phyloP scores from a whole-genome alignment of 176 grass and related monocot species.

The Thinopyrum elongatum region DNA sequence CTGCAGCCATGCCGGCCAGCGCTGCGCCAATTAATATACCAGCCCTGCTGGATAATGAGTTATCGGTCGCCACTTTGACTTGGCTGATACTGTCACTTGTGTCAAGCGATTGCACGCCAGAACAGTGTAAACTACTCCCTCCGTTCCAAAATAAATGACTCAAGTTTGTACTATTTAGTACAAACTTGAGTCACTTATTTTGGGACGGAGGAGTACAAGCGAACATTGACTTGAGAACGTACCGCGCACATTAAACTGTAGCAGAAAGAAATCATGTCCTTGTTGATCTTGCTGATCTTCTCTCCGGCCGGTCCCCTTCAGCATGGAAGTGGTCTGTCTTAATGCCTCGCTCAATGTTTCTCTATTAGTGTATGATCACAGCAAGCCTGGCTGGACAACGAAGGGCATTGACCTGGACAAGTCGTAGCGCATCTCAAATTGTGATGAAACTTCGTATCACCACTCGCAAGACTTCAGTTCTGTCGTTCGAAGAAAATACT shows the following conservation, averaged over 20 bases:
- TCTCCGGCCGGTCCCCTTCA: not conserved
- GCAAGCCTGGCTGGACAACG: not conserved
- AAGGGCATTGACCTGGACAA: conserved; percentile 2
- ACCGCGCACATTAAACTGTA: not conserved
- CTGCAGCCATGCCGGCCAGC: not conserved
- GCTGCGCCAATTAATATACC: not conserved
- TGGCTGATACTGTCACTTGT: not conserved
- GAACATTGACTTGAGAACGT: not conserved
- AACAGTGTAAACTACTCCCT: not conserved
- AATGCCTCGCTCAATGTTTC: not conserved
- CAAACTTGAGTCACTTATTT: too few species aligned
- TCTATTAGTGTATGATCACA: not conserved
- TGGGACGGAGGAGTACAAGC: too few species aligned
- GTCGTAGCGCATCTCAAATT: not conserved
- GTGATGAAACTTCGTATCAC: not conserved
- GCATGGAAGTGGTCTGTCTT: not conserved
- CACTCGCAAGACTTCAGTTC: not conserved
- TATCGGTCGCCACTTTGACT: not conserved
- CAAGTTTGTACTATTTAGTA: too few species aligned
- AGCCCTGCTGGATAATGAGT: not conserved
- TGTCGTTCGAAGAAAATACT: too few species aligned
- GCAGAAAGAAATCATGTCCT: too few species aligned
- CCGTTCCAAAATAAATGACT: too few species aligned
- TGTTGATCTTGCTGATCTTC: not conserved
- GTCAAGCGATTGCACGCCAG: not conserved